Evolutionary conservation across 2,329 filamentous ascomycete genomes (phyloP), one percentile per base, ranked within the genome.

Genomic region (Onygenales sp.): DNA sequence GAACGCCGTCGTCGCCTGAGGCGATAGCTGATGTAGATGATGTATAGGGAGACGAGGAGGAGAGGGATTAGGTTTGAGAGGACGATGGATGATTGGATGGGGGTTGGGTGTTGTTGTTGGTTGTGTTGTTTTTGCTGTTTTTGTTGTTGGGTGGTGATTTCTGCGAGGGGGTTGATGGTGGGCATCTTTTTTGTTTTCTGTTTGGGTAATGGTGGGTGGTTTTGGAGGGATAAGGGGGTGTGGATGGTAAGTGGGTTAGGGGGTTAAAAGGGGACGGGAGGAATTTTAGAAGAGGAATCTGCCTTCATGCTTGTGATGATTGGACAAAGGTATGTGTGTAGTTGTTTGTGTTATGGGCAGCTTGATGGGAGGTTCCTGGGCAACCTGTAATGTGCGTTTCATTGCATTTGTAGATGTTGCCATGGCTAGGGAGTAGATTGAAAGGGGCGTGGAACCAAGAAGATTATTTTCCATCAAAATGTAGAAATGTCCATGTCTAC

Each of bases 61-160:
- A 47, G 14, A n/a, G 52, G 57, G 32, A 59, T 57, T 27, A 56
- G 45, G 32, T 57, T 52, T 14, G 49, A 17, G 13, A 58, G 50
- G 3, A 55, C 10, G 31, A 50, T 9, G 10, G 53, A 49, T 34
- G 53, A 51, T 34, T 27, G 42, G 7, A 45, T 27, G 9, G 52
- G 47, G 10, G 39, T 49, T 44, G 27, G 42, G 11, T 46, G 37
- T 8, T 14, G 11, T 34, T 14, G 10, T 17, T 34, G 33, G n/a
- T 32, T 37, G 2, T 36, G 27, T 13, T 7, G 10, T 37, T 42
- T 31, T 14, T 11, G n/a, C 13, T 54, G 46, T 21, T 50, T 9
- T 33, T 40, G 31, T 10, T 27, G 21, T 37, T 14, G 4, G 49
- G 13, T 31, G 13, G n/a, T 4, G 36, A 10, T 14, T 11, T 2